These are phyloP conservation scores for Citrus medica DNA, from an alignment of 345 rosid genomes.

Conservation along the genomic window DNA sequence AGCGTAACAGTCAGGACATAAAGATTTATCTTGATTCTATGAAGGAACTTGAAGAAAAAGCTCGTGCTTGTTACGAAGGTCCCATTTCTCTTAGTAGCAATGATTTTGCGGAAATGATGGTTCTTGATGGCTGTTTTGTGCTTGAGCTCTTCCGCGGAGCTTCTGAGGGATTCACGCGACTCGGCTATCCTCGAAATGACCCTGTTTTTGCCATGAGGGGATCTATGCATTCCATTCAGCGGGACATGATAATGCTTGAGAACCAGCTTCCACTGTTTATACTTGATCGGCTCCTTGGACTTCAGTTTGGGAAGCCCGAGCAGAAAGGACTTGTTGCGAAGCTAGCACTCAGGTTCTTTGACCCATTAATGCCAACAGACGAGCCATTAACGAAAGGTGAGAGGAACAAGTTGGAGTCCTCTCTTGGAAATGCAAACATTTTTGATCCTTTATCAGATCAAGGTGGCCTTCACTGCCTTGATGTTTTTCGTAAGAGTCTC, in stretches of 20 bases:
- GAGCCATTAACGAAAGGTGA: constrained; percentile 68
- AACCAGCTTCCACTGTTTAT: constrained; percentile 76
- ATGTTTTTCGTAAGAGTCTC: constrained; percentile 68
- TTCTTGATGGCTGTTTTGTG: constrained; percentile 80
- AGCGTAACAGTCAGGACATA: constrained; percentile 55
- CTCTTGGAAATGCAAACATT: constrained; percentile 25
- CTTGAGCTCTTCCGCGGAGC: constrained; percentile 78
- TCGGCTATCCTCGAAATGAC: constrained; percentile 74
- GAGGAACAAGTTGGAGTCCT: constrained; percentile 45
- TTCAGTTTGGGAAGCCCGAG: constrained; percentile 51
- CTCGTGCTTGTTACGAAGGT: constrained; percentile 72
- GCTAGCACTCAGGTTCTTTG: constrained; percentile 70
- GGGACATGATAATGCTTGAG: constrained; percentile 91
- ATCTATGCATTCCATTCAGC: constrained; percentile 81
- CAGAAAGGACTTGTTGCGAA: constrained; percentile 63
- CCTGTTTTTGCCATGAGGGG: constrained; percentile 86
- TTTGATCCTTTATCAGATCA: constrained; percentile 69
- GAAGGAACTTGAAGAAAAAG: constrained; percentile 65
- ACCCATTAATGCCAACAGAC: constrained; percentile 83
- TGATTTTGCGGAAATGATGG: constrained; percentile 81
- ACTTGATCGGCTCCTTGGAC: constrained; percentile 62
- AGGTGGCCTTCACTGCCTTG: constrained; percentile 70
- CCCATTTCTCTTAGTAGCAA: constrained; percentile 49
- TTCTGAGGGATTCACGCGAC: constrained; percentile 58
- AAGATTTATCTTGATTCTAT: constrained; percentile 52